Percentiles rank a stretch among this genome's conserved stretches.
Conservation (phyloP, 495 filamentous ascomycete species). For the Schizothecium vesticola region DNA sequence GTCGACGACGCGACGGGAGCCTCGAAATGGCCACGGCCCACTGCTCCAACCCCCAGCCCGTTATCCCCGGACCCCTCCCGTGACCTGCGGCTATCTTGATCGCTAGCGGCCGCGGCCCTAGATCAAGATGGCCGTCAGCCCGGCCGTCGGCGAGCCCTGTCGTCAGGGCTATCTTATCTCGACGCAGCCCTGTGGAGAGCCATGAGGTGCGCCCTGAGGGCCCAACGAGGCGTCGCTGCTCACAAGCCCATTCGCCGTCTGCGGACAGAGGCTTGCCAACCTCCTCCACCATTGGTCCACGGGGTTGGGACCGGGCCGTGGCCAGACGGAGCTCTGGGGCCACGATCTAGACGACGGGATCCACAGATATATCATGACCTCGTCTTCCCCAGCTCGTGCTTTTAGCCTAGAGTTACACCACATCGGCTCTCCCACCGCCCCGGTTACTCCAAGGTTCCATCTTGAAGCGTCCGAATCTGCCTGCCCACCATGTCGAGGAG, state of each 20-base stretch:
- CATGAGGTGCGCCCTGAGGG: background rate
- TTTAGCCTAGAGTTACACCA: constrained; percentile 4
- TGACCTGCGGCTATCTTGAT: constrained; percentile 1
- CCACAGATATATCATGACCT: constrained; percentile 10
- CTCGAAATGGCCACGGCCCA: background rate
- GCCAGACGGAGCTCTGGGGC: background rate
- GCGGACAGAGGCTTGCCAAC: constrained; percentile 6
- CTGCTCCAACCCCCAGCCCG: background rate
- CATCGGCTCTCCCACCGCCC: background rate
- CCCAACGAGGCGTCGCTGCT: constrained; percentile 5
- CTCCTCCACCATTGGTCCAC: constrained; percentile 4
- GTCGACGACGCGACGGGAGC: background rate
- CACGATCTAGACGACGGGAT: background rate
- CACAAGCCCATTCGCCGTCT: constrained; percentile 5
- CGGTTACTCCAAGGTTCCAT: background rate
- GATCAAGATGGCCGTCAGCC: background rate
- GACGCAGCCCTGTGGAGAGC: background rate
- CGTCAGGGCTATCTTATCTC: constrained; percentile 21
- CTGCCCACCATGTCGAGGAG: constrained; percentile 19
- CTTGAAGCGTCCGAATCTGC: background rate
- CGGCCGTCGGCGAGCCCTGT: constrained; percentile 14
- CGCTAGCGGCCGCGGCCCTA: background rate
- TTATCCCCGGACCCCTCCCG: background rate
- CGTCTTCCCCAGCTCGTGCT: background rate
- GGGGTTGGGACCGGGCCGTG: background rate